A percentile compares a stretch with the other conserved stretches of the same genome.
Conservation (phyloP, 495 filamentous ascomycete species). For the Neurospora sp. region DNA sequence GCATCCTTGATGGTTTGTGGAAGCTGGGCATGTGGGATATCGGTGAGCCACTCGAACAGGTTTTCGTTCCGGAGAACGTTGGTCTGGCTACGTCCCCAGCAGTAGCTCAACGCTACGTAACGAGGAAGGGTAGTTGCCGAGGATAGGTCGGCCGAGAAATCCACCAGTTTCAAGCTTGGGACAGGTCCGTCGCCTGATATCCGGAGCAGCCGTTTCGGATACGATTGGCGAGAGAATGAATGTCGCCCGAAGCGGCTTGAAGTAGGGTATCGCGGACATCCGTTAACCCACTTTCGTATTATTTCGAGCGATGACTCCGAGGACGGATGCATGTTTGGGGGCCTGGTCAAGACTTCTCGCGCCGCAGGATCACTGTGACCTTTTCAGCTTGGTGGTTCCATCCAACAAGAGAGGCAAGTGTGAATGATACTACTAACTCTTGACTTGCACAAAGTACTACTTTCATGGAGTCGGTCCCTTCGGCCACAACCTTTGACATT, state of each 20-base stretch:
- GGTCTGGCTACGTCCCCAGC: background rate
- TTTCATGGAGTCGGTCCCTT: background rate
- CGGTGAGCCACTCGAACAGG: background rate
- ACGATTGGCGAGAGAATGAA: background rate
- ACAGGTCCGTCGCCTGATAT: background rate
- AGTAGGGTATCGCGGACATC: background rate
- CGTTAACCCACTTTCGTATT: background rate
- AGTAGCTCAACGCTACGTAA: background rate
- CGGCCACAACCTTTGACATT: background rate
- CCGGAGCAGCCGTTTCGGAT: background rate
- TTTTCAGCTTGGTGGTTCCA: background rate
- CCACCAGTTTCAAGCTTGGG: background rate
- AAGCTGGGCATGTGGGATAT: background rate
- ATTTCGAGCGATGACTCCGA: background rate
- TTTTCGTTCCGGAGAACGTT: background rate
- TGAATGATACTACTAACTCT: background rate
- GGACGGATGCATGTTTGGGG: background rate
- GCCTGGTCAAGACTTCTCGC: background rate
- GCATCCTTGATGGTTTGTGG: conserved; percentile 1
- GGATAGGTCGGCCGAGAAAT: background rate
- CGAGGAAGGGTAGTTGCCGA: background rate
- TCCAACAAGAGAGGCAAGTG: background rate
- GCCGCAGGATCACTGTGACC: background rate
- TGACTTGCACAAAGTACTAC: background rate
- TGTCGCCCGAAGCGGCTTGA: background rate